A percentile compares a stretch with the other conserved stretches of the same genome.
Evolutionary conservation across 345 rosid species (phyloP).

Genomic region (Populus ilicifolia): DNA sequence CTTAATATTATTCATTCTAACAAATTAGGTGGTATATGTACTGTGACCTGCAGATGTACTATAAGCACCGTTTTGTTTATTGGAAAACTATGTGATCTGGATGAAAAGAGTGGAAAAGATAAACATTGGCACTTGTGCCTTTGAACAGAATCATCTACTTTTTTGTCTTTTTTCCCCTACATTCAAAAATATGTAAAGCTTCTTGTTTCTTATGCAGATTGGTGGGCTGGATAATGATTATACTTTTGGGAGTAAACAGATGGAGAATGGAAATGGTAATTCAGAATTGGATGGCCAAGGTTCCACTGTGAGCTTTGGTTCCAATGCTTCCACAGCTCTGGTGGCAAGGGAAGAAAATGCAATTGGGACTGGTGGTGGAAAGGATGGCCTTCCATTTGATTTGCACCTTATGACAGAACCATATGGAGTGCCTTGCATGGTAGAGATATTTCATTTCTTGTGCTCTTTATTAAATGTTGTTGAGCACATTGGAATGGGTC

Average conservation of each 20-base stretch:
- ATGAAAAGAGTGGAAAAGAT: not conserved
- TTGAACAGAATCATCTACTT: not conserved
- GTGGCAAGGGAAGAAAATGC: slow-evolving; percentile 58
- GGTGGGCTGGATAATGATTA: slow-evolving; percentile 65
- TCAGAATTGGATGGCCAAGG: slow-evolving; percentile 63
- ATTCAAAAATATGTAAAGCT: not conserved
- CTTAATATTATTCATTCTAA: not conserved
- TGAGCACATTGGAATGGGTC: slow-evolving; percentile 73
- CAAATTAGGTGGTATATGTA: not conserved
- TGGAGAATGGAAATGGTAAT: slow-evolving; percentile 65
- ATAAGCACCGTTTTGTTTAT: not conserved
- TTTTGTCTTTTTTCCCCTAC: not conserved
- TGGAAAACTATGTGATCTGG: not conserved
- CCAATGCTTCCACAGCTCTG: slow-evolving; percentile 46
- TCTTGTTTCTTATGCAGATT: slow-evolving; percentile 46
- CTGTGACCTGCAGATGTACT: not conserved
- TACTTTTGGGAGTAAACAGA: slow-evolving; percentile 65
- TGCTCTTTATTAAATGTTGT: slow-evolving; percentile 74
- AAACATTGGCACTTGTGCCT: not conserved
- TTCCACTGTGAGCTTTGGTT: slow-evolving; percentile 49
- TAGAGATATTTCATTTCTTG: slow-evolving; percentile 90
- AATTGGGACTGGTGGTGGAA: slow-evolving; percentile 52
- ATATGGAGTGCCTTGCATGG: slow-evolving; percentile 94
- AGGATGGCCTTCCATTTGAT: slow-evolving; percentile 65
- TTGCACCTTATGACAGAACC: slow-evolving; percentile 82